Base-by-base conservation (phyloP, 305 asterid genomes). In the Ilex paraguariensis region DNA sequence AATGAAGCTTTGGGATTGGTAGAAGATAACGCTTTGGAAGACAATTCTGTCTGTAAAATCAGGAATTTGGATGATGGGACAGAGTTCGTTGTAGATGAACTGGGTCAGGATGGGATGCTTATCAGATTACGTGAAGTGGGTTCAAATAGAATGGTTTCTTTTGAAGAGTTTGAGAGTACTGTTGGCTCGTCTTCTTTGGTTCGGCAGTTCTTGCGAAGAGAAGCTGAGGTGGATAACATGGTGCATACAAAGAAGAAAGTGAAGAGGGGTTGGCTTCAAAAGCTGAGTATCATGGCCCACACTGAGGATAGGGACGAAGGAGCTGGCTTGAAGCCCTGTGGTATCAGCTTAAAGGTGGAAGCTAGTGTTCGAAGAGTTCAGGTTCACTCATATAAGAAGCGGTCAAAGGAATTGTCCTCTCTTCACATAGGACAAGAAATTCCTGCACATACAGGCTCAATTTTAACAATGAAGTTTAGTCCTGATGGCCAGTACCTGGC, bases 381-480 rank as follows among this genome's bases (percentile, higher is more conserved):
- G 61, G 86, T 84, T 1, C 77, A 69, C 72, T 55, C 71, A 4
- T 36, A 63, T 16, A 78, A 68, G 59, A 89, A 87, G 61, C 69
- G 62, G 33, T 62, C 77, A 5, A 87, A 87, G 73, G 95, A 89
- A 73, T 66, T 89, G 32, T 84, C 95, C 44, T 83, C 88, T 2
- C 83, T 87, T 46, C 78, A 70, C 66, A 60, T 75, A 1, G 95
- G 88, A 61, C 97, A 90, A 75, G 91, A 90, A 55, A 79, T 90
- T 75, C 74, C 82, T 5, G 97, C 95, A 10, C 97, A 90, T 28
- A 77, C 84, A 62, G 97, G 95, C 67, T 84, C 94, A 13, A 81
- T 90, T 60, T 73, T 81, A 73, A 82, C 94, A 5, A 83, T 90
- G 97, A 90, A 87, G 74, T 90, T 90, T 68, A 87, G 94, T 69